Conservation (phyloP, 2,329 filamentous ascomycete genomes). For the Aspergillus fischeri region DNA sequence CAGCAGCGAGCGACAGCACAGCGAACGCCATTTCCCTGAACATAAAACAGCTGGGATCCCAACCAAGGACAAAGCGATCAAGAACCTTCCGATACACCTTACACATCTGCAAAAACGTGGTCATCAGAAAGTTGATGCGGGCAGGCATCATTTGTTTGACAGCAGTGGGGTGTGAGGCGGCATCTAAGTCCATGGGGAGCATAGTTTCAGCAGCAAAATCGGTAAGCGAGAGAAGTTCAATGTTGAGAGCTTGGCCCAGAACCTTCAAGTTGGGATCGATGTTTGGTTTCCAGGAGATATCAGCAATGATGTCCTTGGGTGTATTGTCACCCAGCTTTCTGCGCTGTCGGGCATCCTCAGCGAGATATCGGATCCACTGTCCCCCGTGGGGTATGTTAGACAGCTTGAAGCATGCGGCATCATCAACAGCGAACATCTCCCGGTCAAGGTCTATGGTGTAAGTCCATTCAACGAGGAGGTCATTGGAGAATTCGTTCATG, state of each 20-base stretch:
- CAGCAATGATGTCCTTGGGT: slow-evolving; percentile 8
- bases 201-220: background rate
- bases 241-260: background rate
- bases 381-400: slow-evolving; percentile 4
- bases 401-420: slow-evolving; percentile 6
- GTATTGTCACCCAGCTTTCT: slow-evolving; percentile 1
- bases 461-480: slow-evolving; percentile 9
- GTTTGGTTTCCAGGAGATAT: slow-evolving; percentile 4
- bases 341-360: slow-evolving; percentile 1
- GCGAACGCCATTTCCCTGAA: slow-evolving; percentile 17
- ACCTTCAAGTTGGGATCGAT: background rate
- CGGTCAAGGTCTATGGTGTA: slow-evolving; percentile 18
- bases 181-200: background rate
- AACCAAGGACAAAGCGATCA: slow-evolving; percentile 8
- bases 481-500: background rate
- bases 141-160: background rate
- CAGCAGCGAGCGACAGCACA: slow-evolving; percentile 14
- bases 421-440: slow-evolving; percentile 13
- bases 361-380: slow-evolving; percentile 10
- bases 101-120: background rate
- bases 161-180: background rate
- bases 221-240: background rate
- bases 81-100: slow-evolving; percentile 4
- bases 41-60: slow-evolving; percentile 8
- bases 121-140: slow-evolving; percentile 6